Evolutionary conservation across 1,284 basidiomycete genomes (phyloP), one percentile per base, ranked within the genome.

Genomic region (Agroathelia rolfsii): DNA sequence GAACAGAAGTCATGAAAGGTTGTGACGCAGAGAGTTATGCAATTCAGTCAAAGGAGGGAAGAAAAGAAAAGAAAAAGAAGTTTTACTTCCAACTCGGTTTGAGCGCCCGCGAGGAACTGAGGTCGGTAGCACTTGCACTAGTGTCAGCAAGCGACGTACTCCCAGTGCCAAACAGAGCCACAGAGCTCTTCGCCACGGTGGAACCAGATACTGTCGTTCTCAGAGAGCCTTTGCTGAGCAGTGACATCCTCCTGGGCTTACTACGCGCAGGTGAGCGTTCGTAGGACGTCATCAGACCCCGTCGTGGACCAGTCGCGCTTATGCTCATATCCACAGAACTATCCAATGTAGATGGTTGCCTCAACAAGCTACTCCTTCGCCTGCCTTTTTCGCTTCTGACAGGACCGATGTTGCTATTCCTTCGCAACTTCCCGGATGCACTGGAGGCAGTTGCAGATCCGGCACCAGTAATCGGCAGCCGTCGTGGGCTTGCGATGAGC

Each of bases 361-460:
- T 76, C 40, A 86, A 81, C 61, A 83, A 55, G 48, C 84, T 88
- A 24, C 83, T 85, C 34, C 83, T 65, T 40, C 82, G 61, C 41
- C 82, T 60, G 11, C 57, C 57, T 51, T 81, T 81, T 52, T 86
- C 83, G 40, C 58, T 65, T 16, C 82, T 72, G 48, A 76, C 46
- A 9, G 76, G 70, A 3, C 83, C 83, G 36, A 84, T 69, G 44
- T 76, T 77, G 17, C 84, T 87, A 30, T 76, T 69, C 40, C 84
- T 63, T 39, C 81, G 64, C 9, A 52, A 52, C 47, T 61, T 70
- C 33, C 42, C 50, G 19, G 50, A n/a, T n/a, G n/a, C n/a, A n/a
- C n/a, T n/a, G n/a, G n/a, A n/a, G n/a, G n/a, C n/a, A n/a, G n/a
- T n/a, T n/a, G n/a, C n/a, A n/a, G n/a, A n/a, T n/a, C n/a, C n/a